A percentile compares a stretch with the other conserved stretches of the same genome.
These are phyloP conservation scores for Schoenoplectus tabernaemontani DNA, from an alignment of 202 grass and related monocot genomes.

Conservation along the genomic window DNA sequence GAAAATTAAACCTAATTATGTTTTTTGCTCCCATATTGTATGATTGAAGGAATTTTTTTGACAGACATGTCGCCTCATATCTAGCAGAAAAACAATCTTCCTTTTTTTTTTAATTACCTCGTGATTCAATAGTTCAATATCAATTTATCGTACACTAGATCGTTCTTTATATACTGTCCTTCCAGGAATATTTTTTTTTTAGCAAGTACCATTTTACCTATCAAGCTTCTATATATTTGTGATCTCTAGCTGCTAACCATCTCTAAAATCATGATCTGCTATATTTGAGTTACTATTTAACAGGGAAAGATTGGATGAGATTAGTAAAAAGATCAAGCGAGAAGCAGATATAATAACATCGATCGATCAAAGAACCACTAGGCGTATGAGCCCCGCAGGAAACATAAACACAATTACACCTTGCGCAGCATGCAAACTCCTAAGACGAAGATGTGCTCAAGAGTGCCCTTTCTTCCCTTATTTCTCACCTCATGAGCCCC, in stretches of 20 bases:
- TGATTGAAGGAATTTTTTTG: background rate
- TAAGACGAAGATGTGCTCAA: slow-evolving; percentile 71
- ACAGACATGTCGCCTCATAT: background rate
- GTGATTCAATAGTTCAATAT: background rate
- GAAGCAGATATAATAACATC: slow-evolving; percentile 27
- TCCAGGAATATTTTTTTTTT: background rate
- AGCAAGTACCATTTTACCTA: background rate
- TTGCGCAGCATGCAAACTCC: slow-evolving; percentile 95
- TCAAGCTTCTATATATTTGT: background rate
- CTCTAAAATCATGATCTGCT: slow-evolving; percentile 1
- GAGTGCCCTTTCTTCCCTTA: slow-evolving; percentile 93
- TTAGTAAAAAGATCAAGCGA: slow-evolving; percentile 76
- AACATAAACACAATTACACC: slow-evolving; percentile 55
- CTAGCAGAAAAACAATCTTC: background rate
- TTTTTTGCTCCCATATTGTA: background rate
- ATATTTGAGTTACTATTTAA: slow-evolving; percentile 8
- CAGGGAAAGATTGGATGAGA: slow-evolving; percentile 71
- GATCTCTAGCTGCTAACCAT: background rate
- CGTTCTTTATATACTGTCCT: background rate
- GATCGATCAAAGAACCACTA: background rate
- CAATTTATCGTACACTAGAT: background rate
- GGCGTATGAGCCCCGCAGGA: slow-evolving; percentile 17
- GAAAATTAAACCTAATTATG: background rate
- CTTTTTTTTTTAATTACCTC: too few species aligned
- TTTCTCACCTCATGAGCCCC: slow-evolving; percentile 87